A percentile compares a stretch with the other conserved stretches of the same genome.
Evolutionary conservation across 306 rosid species (phyloP).

Genomic region (Acacia melanoxylon): DNA sequence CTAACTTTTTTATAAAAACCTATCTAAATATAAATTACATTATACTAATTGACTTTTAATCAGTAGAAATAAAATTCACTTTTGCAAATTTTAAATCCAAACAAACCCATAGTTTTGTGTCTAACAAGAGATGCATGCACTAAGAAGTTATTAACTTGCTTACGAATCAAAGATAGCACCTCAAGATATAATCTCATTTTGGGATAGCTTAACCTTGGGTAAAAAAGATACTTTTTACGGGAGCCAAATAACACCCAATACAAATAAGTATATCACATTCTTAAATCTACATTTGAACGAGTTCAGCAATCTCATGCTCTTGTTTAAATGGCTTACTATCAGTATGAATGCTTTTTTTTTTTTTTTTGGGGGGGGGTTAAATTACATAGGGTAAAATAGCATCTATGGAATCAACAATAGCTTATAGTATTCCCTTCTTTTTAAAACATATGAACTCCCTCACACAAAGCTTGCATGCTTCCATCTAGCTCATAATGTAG

Average conservation of each 20-base stretch:
- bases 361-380: background rate
- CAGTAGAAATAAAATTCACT: too few relatives aligned
- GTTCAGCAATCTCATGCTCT: slow-evolving; percentile 5
- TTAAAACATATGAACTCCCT: background rate
- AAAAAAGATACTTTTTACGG: background rate
- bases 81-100: too few relatives aligned
- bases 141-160: background rate
- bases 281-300: background rate
- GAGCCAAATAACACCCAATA: background rate
- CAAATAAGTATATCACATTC: background rate
- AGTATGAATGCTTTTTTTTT: background rate
- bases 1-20: too few relatives aligned
- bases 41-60: too few relatives aligned
- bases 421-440: background rate
- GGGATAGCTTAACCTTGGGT: background rate
- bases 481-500: slow-evolving; percentile 41
- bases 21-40: too few relatives aligned
- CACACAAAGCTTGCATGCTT: slow-evolving; percentile 12
- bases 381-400: background rate
- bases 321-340: background rate
- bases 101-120: too few relatives aligned
- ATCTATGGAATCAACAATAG: background rate
- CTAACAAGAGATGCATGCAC: background rate
- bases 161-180: background rate
- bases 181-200: background rate